Conservation (phyloP, 352 stramenopile species). For the Phytophthora niederhauseri region DNA sequence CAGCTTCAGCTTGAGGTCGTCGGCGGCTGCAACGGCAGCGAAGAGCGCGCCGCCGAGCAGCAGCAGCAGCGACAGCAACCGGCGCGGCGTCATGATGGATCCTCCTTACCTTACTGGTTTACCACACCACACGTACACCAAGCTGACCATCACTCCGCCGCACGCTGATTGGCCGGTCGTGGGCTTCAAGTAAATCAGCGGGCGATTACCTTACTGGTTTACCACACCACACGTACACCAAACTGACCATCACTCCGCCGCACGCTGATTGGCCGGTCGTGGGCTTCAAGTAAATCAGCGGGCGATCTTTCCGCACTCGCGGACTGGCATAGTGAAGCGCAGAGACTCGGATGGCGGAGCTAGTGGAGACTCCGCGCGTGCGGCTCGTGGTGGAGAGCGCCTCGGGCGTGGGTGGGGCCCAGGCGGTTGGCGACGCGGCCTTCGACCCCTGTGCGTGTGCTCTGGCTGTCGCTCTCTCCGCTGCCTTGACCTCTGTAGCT, state of each 20-base stretch:
- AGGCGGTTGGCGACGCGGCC: constrained; percentile 8
- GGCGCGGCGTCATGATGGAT: neutral
- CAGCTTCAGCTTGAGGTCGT: constrained; percentile 30
- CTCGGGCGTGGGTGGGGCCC: constrained; percentile 30
- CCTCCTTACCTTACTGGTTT: neutral
- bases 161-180: constrained; percentile 16
- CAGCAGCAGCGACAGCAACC: constrained; percentile 23
- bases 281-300: constrained; percentile 35
- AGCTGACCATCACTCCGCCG: constrained; percentile 24
- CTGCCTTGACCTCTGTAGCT: neutral
- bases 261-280: constrained; percentile 16
- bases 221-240: constrained; percentile 21
- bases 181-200: constrained; percentile 37
- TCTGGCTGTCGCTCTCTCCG: neutral
- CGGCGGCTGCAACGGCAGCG: neutral
- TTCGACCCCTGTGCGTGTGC: constrained; percentile 40
- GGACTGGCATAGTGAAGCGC: constrained; percentile 7
- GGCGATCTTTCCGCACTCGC: constrained; percentile 34
- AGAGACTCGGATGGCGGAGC: constrained; percentile 17
- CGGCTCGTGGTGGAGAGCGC: constrained; percentile 45
- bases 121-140: constrained; percentile 21
- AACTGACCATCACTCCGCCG: constrained; percentile 25
- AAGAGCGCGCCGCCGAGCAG: neutral
- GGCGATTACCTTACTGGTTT: constrained; percentile 13
- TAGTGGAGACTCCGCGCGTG: constrained; percentile 47